Evolutionary conservation across 2,329 filamentous ascomycete genomes (phyloP), one percentile per base, ranked within the genome.

Genomic region (Spiromastix sp.): DNA sequence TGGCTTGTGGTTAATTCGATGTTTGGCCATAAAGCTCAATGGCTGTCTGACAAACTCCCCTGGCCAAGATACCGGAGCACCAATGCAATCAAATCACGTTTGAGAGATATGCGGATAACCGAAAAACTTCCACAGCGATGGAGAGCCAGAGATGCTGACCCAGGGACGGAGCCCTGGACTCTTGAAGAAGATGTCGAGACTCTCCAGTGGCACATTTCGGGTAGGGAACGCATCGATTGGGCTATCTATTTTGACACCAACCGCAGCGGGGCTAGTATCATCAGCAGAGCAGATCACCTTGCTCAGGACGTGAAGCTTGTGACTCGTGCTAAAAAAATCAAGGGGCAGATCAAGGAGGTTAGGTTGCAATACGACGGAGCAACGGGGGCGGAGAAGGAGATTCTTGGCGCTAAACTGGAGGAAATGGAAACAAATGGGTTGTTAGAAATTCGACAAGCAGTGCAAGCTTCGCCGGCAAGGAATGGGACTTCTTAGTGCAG

Each of bases 181-280:
- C 27, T 44, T 11, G 35, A 37, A 19, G 45, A 47, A 30, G 43
- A 47, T 18, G 27, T 34, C 6, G 45, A 47, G 29, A 42, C 45
- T 18, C 29, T 47, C 10, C 36, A 37, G 28, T 47, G 43, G 43
- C 34, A 44, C 19, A 35, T 44, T 11, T 41, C 37, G 21, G 39
- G 34, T 7, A 28, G 41, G 8, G 16, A 25, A n/a, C 28, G 21
- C 18, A 37, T 47, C 19, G 43, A 47, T 26, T 9, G 40, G 1
- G n/a, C 33, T 22, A 39, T 44, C 24, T 47, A 45, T 28, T 31
- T 35, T 5, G 20, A 21, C 5, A 43, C 32, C 7, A 21, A 44
- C 27, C 45, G 45, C 9, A 40, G 41, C 12, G 45, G 41, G 4
- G 34, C 30, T 8, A 40, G 27, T 15, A 34, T 45, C 7, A 29